phyloP scores from a whole-genome alignment of 2,329 filamentous ascomycete species.

The Sporothrix variecibatus region DNA sequence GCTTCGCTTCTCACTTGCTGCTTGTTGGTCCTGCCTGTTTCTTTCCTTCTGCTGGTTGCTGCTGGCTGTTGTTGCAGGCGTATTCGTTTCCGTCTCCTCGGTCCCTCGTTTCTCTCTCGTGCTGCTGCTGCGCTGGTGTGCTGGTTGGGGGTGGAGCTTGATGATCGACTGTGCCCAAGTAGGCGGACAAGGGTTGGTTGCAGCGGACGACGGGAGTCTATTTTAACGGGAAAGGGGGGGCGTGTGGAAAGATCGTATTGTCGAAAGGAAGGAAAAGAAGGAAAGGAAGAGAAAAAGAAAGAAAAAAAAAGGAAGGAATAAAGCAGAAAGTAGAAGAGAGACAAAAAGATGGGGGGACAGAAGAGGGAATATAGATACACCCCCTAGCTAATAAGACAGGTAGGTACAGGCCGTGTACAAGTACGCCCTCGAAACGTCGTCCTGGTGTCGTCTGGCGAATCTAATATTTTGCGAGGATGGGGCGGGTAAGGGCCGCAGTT shows the following conservation, averaged over 20 bases:
- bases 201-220: constrained; percentile 22
- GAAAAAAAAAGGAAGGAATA: neutral
- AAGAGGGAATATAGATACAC: constrained; percentile 17
- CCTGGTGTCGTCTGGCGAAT: neutral
- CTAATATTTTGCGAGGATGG: constrained; percentile 23
- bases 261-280: neutral
- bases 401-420: constrained; percentile 24
- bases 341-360: neutral
- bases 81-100: constrained; percentile 14
- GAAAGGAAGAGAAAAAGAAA: neutral
- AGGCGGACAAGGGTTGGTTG: constrained; percentile 21
- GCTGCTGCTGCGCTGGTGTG: constrained; percentile 3
- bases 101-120: constrained; percentile 7
- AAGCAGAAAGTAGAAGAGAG: neutral
- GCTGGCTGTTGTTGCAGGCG: neutral
- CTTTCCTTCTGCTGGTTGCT: neutral
- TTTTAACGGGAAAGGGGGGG: constrained; percentile 2
- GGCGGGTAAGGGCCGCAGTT: constrained; percentile 26
- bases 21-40: neutral
- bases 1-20: neutral
- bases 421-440: constrained; percentile 27
- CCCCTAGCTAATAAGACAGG: constrained; percentile 6
- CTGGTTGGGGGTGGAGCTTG: constrained; percentile 19
- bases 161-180: constrained; percentile 24
- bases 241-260: neutral